Base-by-base conservation (phyloP, 371 early-diverging fungal genomes). In the Massospora cicadina region DNA sequence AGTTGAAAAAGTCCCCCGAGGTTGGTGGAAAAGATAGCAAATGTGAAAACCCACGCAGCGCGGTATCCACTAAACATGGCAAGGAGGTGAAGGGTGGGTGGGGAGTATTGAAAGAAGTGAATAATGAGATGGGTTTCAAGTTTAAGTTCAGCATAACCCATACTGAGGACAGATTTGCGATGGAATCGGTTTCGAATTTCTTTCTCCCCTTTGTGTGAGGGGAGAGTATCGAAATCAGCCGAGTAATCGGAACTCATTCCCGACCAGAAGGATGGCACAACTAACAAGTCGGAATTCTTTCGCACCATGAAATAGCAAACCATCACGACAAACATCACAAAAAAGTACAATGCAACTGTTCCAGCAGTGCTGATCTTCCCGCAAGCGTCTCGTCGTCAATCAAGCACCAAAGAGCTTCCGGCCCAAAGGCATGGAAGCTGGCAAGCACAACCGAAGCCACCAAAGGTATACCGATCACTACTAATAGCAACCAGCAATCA, bases 81-180 rank as follows among this genome's bases (percentile, higher is more conserved):
- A 21, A 63, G 24, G 21, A 63, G n/a, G 29, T 63, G 63, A 12
- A 63, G 7, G 21, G 63, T 27, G 10, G 63, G 54, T 10, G 63
- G 63, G 12, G 63, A 54, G 55, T 63, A 63, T 25, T 63, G 63
- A n/a, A 63, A 54, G 29, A 63, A 54, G 28, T 63, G 63, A 5
- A 63, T 63, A 2, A 25, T 23, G 23, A 63, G 24, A 63, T 63
- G 63, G 30, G 43, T 54, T 21, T 7, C 53, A 26, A 63, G 29
- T 26, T 63, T 63, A 1, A 63, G 24, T 26, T 63, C 24, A 1
- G 63, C 26, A 26, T 63, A 63, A 13, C 55, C 54, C 1, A 33
- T 21, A n/a, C 13, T 33, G 17, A 63, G 13, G 5, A 63, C 29
- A 10, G 63, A 63, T 63, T 30, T 63, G 7, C 63, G 13, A 33